Evolutionary conservation across 768 basidiomycete species (phyloP).

Genomic region (Holtermannia corniformis): DNA sequence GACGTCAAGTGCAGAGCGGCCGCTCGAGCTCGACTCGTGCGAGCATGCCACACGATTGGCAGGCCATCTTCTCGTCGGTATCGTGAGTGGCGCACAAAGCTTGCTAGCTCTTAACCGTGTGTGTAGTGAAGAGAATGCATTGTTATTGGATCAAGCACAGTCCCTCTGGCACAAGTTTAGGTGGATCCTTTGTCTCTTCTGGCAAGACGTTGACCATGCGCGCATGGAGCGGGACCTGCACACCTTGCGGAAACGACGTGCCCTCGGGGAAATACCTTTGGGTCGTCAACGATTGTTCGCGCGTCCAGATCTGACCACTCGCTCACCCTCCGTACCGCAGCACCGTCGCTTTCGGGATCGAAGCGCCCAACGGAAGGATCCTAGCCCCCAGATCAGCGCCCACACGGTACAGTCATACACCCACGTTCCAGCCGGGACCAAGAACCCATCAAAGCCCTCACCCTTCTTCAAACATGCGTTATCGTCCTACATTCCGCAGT

Average conservation of each 20-base stretch:
- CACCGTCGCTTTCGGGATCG: conserved; percentile 35
- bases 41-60: too few relatives aligned
- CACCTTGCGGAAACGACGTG: conserved; percentile 38
- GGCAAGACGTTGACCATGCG: conserved; percentile 38
- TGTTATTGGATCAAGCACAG: conserved; percentile 28
- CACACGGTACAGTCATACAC: conserved; percentile 1
- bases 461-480: conserved; percentile 34
- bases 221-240: conserved; percentile 37
- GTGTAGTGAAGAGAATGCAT: too few relatives aligned
- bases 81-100: too few relatives aligned
- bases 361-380: conserved; percentile 35
- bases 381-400: conserved; percentile 10
- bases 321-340: conserved; percentile 39
- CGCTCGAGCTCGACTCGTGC: too few relatives aligned
- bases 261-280: conserved; percentile 37
- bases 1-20: too few relatives aligned
- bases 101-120: too few relatives aligned
- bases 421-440: conserved; percentile 32
- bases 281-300: too few relatives aligned
- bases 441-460: conserved; percentile 28
- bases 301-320: neutral
- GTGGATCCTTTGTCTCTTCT: conserved; percentile 16
- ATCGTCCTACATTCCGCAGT: conserved; percentile 15
- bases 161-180: conserved; percentile 5
- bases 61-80: too few relatives aligned